Evolutionary conservation across 2,329 filamentous ascomycete species (phyloP), one percentile per base, ranked within the genome.

Genomic region (Atkinsonella texensis): DNA sequence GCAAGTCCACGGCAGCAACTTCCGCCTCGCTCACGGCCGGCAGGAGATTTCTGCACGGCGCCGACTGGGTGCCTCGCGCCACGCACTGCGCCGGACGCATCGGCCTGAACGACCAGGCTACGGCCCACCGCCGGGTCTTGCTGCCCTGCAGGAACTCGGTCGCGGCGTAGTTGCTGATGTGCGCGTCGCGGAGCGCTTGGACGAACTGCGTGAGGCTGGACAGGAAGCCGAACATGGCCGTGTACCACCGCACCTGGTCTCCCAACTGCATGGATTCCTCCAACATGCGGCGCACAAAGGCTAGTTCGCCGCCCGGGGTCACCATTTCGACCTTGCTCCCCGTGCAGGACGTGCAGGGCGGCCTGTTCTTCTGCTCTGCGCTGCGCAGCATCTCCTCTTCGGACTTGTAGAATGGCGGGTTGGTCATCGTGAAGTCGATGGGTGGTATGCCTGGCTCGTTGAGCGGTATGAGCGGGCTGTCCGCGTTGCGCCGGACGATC

Each of bases 331-430:
- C 74, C 0, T 80, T 75, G 0, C 85, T 79, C 7, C 91, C 93
- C 0, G 90, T 95, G 62, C 81, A 81, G 47, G 85, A 82, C 0
- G 86, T 85, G 52, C 79, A 79, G 0, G 90, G 85, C 0, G 81
- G 81, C 0, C 76, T 74, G 3, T 75, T 68, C 65, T 96, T 95
- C 39, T 75, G 67, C 15, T 72, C 65, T 0, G 87, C 84, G 1
- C 84, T 84, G 4, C 72, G 68, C 3, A 76, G 58, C 67, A 96
- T 79, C 48, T 94, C 89, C 5, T 75, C 68, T 3, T 77, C 70
- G 0, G 87, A 89, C n/a, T 74, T 67, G 70, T 96, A 97, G 69
- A 98, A 98, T 0, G 93, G 93, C 0, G 93, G 93, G 58, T 98
- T 98, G 56, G 85, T 91, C 82, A 97, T 94, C 53, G 80, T 82